Conservation (phyloP, 164 flowering plant species). For the Malania oleifera region DNA sequence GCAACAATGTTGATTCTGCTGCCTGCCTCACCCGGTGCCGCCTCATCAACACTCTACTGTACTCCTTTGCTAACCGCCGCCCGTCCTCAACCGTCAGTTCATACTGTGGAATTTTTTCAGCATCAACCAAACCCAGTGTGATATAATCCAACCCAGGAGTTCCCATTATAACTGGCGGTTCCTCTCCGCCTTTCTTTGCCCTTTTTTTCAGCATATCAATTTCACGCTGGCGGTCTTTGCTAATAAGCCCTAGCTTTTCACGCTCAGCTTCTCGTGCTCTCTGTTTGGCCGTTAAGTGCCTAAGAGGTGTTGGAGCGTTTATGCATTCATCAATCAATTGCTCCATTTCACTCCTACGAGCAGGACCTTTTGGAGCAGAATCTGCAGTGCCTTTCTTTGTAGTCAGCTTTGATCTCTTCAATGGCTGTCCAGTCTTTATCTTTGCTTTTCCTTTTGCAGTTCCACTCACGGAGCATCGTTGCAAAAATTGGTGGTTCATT, state of each 20-base stretch:
- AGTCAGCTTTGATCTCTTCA: constrained; percentile 51
- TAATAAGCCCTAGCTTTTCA: constrained; percentile 73
- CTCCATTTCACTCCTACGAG: not conserved
- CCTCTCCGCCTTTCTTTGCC: constrained; percentile 15
- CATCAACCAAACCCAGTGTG: constrained; percentile 70
- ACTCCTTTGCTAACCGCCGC: constrained; percentile 76
- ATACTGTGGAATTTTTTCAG: constrained; percentile 65
- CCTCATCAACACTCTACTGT: constrained; percentile 79
- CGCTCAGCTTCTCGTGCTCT: constrained; percentile 62
- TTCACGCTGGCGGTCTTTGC: constrained; percentile 61
- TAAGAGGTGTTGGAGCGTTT: constrained; percentile 57
- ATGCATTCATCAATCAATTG: constrained; percentile 51
- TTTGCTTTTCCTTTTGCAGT: constrained; percentile 82
- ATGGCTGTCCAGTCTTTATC: constrained; percentile 38
- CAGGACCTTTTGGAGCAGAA: not conserved
- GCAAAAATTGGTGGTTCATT: constrained; percentile 31
- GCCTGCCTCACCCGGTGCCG: constrained; percentile 65
- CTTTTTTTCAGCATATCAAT: constrained; percentile 43
- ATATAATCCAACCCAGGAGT: constrained; percentile 81
- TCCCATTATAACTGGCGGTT: constrained; percentile 40
- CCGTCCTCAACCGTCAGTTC: constrained; percentile 91
- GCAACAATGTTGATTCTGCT: constrained; percentile 52
- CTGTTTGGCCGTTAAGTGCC: constrained; percentile 49
- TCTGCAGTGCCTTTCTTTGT: constrained; percentile 35
- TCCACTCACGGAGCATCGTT: constrained; percentile 66